These are phyloP conservation scores for Fraxinus latifolia DNA, from an alignment of 305 asterid species.

Conservation along the genomic window DNA sequence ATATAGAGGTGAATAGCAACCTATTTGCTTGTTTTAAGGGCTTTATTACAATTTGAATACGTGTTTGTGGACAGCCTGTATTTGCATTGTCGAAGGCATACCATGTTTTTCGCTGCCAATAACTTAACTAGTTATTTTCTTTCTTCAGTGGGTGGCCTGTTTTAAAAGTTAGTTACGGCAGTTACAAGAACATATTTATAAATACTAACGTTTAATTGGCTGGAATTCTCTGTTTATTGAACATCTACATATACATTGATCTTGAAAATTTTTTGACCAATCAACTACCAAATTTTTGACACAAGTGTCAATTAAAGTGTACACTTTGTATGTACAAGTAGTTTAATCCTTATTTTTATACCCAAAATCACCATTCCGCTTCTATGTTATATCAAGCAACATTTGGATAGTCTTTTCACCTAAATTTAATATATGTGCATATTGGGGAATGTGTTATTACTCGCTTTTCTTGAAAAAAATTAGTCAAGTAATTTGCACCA, in stretches of 20 bases:
- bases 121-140: not conserved
- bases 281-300: too few species aligned
- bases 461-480: not conserved
- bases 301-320: too few species aligned
- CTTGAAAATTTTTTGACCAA: too few species aligned
- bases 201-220: not conserved
- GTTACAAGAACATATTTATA: not conserved
- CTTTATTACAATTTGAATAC: not conserved
- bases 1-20: constrained; percentile 22
- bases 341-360: not conserved
- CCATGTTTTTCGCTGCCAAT: constrained; percentile 23
- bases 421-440: not conserved
- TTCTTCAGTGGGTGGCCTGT: not conserved
- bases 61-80: constrained; percentile 16
- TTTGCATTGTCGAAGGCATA: constrained; percentile 23
- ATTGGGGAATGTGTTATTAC: not conserved
- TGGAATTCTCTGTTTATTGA: not conserved
- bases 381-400: not conserved
- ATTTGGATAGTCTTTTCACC: not conserved
- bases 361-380: not conserved
- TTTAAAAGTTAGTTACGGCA: not conserved
- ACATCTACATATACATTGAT: too few species aligned
- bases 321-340: too few species aligned
- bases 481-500: not conserved
- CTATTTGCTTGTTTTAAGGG: not conserved